A percentile compares a stretch with the other conserved stretches of the same genome.
These are phyloP conservation scores for Ensete ventricosum DNA, from an alignment of 176 grass and related monocot species.

Conservation along the genomic window DNA sequence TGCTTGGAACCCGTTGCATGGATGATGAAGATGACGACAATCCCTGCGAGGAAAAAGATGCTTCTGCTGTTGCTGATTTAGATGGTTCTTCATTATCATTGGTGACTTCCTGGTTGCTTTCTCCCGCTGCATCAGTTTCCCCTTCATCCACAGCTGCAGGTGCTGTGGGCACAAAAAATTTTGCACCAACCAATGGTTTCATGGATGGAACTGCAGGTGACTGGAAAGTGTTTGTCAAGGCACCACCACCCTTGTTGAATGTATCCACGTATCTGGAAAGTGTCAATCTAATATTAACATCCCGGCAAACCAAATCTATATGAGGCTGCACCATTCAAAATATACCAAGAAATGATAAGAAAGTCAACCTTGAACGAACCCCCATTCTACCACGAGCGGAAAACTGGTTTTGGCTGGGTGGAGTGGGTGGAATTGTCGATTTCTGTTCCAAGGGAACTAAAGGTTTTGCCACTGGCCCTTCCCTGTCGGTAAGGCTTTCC, in stretches of 20 bases:
- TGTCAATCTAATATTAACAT: not conserved
- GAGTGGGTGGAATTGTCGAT: constrained; percentile 69
- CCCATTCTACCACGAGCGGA: constrained; percentile 74
- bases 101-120: constrained; percentile 37
- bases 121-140: constrained; percentile 26
- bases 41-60: constrained; percentile 40
- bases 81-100: constrained; percentile 28
- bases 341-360: not conserved
- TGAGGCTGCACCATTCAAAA: not conserved
- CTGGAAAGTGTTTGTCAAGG: constrained; percentile 40
- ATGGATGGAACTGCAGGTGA: constrained; percentile 48
- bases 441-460: constrained; percentile 31
- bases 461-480: constrained; percentile 28
- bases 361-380: constrained; percentile 69
- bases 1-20: constrained; percentile 64
- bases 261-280: constrained; percentile 28
- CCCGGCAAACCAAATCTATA: too few relatives aligned
- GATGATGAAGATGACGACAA: constrained; percentile 37
- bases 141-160: constrained; percentile 26
- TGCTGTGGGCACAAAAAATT: constrained; percentile 65
- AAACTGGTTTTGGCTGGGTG: constrained; percentile 86
- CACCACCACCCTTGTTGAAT: constrained; percentile 63
- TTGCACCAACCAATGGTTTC: constrained; percentile 48
- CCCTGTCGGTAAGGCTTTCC: constrained; percentile 34
- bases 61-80: constrained; percentile 31